These are phyloP conservation scores for Cucurbita maxima DNA, from an alignment of 306 rosid genomes.

Conservation along the genomic window DNA sequence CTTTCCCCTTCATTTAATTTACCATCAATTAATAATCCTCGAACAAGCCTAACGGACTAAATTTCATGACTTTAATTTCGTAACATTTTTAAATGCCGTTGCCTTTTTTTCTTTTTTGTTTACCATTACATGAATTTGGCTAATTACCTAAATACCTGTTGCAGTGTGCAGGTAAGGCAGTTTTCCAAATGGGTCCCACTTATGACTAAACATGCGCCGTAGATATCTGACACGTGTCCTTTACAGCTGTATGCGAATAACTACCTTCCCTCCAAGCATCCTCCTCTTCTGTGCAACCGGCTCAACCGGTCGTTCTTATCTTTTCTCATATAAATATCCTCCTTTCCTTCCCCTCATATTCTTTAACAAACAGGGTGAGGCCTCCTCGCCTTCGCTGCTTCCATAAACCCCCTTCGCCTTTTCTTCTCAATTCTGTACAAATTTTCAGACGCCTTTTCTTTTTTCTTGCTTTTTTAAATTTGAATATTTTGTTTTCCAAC, in stretches of 20 bases:
- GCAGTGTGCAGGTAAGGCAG: neutral
- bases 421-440: neutral
- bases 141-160: neutral
- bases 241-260: constrained; percentile 12
- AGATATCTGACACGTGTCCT: constrained; percentile 2
- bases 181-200: neutral
- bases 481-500: neutral
- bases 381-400: constrained; percentile 3
- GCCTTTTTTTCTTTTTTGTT: neutral
- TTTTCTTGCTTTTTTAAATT: neutral
- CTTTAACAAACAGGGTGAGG: neutral
- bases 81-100: neutral
- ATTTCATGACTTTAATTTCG: neutral
- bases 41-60: neutral
- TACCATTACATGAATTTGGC: neutral
- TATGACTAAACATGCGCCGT: neutral
- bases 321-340: constrained; percentile 8
- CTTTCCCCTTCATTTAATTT: neutral
- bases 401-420: neutral
- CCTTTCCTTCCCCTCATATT: neutral
- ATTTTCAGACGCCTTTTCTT: neutral
- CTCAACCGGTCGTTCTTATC: constrained; percentile 9
- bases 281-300: neutral
- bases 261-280: constrained; percentile 10
- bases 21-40: neutral